Conservation (phyloP, 495 filamentous ascomycete genomes). For the Jackrogersella minutella region DNA sequence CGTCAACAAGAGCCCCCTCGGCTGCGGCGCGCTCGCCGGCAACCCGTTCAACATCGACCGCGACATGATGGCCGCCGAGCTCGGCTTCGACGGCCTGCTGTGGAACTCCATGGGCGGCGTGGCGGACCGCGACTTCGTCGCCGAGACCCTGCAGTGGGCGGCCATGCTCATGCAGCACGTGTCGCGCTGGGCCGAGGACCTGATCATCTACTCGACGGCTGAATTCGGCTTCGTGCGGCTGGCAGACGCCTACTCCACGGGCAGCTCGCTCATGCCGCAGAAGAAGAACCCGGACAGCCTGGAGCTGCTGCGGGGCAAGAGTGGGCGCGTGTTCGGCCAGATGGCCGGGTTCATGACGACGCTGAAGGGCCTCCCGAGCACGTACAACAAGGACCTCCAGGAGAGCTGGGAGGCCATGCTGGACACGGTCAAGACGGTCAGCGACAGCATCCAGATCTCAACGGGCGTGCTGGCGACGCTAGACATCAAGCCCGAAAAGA, state of each 20-base stretch:
- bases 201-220: slow-evolving; percentile 84
- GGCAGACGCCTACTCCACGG: slow-evolving; percentile 87
- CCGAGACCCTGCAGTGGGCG: slow-evolving; percentile 92
- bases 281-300: slow-evolving; percentile 83
- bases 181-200: slow-evolving; percentile 85
- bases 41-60: slow-evolving; percentile 92
- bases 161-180: slow-evolving; percentile 86
- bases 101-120: slow-evolving; percentile 87
- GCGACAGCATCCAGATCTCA: slow-evolving; percentile 85
- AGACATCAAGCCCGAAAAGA: slow-evolving; percentile 73
- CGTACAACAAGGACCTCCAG: slow-evolving; percentile 96
- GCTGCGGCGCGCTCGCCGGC: slow-evolving; percentile 87
- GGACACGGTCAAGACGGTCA: slow-evolving; percentile 86
- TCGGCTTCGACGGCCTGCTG: slow-evolving; percentile 83
- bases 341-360: slow-evolving; percentile 90
- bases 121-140: slow-evolving; percentile 86
- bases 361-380: slow-evolving; percentile 86
- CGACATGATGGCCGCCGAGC: slow-evolving; percentile 85
- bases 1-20: slow-evolving; percentile 82
- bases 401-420: slow-evolving; percentile 89
- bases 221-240: slow-evolving; percentile 86
- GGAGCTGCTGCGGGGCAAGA: slow-evolving; percentile 88
- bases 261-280: slow-evolving; percentile 89
- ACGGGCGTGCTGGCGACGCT: slow-evolving; percentile 83
- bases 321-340: slow-evolving; percentile 83